These are phyloP conservation scores for Botrytis cinerea DNA, from an alignment of 2,329 filamentous ascomycete genomes.

Conservation along the genomic window DNA sequence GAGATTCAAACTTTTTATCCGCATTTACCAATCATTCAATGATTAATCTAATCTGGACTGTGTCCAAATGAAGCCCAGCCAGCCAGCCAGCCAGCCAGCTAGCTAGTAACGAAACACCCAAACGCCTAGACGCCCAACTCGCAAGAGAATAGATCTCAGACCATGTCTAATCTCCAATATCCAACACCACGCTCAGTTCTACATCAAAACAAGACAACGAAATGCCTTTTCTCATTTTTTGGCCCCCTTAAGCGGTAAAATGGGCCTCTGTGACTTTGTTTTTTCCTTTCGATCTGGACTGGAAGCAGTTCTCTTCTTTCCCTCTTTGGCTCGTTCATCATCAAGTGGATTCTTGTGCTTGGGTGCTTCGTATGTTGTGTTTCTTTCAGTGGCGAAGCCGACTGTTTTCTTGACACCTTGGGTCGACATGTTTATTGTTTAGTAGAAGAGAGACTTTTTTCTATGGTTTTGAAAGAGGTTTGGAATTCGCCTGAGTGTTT, in stretches of 20 bases:
- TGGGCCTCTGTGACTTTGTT: not conserved
- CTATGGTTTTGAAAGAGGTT: not conserved
- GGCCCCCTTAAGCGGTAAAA: not conserved
- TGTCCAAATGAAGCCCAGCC: not conserved
- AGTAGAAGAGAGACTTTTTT: not conserved
- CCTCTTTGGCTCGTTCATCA: not conserved
- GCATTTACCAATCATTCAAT: not conserved
- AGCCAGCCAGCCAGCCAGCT: not conserved
- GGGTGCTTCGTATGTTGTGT: not conserved
- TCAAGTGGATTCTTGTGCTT: not conserved
- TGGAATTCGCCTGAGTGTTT: not conserved
- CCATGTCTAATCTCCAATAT: not conserved
- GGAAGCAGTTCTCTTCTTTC: not conserved
- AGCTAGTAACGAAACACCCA: not conserved
- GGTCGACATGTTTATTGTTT: not conserved
- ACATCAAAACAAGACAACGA: too few relatives aligned
- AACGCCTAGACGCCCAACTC: not conserved
- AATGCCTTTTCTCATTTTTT: not conserved
- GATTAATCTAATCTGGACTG: not conserved
- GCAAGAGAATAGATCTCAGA: not conserved
- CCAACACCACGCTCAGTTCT: not conserved
- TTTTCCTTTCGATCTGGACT: not conserved
- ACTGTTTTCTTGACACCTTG: too few relatives aligned
- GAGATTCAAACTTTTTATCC: fast-evolving
- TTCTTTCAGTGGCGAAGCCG: not conserved